These are phyloP conservation scores for Parachlorella kessleri DNA, from an alignment of 139 green algal genomes.

Conservation along the genomic window DNA sequence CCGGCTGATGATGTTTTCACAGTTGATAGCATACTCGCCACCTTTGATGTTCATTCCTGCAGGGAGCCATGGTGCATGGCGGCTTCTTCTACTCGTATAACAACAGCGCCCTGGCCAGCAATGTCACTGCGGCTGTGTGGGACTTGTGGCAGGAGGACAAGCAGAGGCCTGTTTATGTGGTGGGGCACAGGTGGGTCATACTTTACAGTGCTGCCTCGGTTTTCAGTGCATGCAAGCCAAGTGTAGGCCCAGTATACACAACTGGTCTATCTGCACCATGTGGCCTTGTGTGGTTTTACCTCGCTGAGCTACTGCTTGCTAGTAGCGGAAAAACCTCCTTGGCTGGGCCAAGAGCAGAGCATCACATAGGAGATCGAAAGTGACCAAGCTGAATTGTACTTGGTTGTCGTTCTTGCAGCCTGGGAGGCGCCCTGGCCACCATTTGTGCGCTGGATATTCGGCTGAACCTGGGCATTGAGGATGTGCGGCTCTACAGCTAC, in stretches of 20 bases:
- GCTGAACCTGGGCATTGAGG: conserved; percentile 18
- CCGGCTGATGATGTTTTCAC: too few species aligned
- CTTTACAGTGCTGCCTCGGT: too few species aligned
- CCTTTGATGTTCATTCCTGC: too few species aligned
- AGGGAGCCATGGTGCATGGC: conserved; percentile 53
- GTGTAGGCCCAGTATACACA: too few species aligned
- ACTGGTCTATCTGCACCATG: too few species aligned
- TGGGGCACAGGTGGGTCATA: conserved; percentile 49
- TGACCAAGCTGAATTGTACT: background rate
- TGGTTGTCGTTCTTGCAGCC: conserved; percentile 6
- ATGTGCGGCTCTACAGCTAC: conserved; percentile 76
- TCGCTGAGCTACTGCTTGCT: background rate
- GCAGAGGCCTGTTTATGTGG: conserved; percentile 35
- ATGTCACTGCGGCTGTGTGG: conserved; percentile 41
- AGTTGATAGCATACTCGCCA: too few species aligned
- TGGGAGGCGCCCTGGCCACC: conserved; percentile 66
- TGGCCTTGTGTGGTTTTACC: too few species aligned
- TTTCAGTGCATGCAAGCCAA: too few species aligned
- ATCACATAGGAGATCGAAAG: background rate
- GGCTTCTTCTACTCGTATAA: conserved; percentile 62
- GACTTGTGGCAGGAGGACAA: conserved; percentile 21
- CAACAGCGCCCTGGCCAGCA: conserved; percentile 35
- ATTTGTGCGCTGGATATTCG: conserved; percentile 59
- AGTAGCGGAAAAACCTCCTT: too few species aligned
- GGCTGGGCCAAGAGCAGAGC: background rate